phyloP scores from a whole-genome alignment of 2,329 filamentous ascomycete species.

The Chaetomium sp. region DNA sequence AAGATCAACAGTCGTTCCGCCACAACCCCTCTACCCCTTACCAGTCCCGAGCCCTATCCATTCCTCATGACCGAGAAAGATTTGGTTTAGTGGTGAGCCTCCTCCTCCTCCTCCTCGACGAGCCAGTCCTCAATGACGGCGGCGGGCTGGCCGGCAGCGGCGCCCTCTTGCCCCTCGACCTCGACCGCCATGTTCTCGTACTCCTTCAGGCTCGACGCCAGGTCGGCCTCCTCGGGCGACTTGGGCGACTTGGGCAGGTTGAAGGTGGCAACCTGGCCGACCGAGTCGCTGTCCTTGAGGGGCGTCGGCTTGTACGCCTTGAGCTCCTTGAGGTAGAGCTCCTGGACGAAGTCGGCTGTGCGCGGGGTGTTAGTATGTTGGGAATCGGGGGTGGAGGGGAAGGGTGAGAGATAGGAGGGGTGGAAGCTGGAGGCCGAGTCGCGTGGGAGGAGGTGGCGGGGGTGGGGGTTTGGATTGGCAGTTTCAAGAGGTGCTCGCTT shows the following conservation, averaged over 20 bases:
- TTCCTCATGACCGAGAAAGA: not conserved
- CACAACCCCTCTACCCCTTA: not conserved
- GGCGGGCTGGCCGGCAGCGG: conserved; percentile 60
- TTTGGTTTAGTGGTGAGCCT: conserved; percentile 50
- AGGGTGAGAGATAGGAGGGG: not conserved
- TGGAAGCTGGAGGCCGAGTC: not conserved
- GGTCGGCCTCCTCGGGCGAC: conserved; percentile 92
- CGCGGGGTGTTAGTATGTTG: conserved; percentile 7
- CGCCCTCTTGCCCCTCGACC: conserved; percentile 80
- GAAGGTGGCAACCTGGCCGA: conserved; percentile 92
- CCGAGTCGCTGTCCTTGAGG: conserved; percentile 82
- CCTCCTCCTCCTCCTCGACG: conserved; percentile 72
- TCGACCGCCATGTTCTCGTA: conserved; percentile 95
- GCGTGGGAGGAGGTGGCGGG: not conserved
- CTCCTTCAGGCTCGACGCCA: conserved; percentile 86
- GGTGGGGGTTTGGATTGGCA: not conserved
- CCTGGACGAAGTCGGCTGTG: conserved; percentile 93
- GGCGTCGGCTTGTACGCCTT: conserved; percentile 88
- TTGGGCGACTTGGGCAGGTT: conserved; percentile 73
- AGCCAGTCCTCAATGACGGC: conserved; percentile 73
- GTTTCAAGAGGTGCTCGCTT: not conserved
- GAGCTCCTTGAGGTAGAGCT: conserved; percentile 95
- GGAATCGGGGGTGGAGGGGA: not conserved
- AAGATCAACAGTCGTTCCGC: not conserved
- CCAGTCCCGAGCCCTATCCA: too few species aligned